Percentiles rank a stretch among this genome's conserved stretches.
These are phyloP conservation scores for Naganishia albida DNA, from an alignment of 1,284 basidiomycete species.

Conservation along the genomic window DNA sequence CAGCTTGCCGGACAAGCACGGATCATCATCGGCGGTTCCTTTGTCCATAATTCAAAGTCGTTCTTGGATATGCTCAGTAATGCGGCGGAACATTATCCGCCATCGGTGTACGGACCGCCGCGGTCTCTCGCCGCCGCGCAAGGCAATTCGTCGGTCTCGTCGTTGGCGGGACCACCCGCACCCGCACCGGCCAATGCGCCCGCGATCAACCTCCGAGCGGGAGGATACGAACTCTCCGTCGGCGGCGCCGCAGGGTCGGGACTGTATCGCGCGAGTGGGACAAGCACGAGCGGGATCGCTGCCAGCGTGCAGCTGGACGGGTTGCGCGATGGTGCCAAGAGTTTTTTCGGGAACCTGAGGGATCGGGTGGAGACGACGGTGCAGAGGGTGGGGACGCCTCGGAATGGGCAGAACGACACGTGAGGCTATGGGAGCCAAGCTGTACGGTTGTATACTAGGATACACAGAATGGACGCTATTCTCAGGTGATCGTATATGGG, in stretches of 20 bases:
- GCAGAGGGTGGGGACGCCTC: conserved; percentile 57
- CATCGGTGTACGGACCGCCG: conserved; percentile 48
- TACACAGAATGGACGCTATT: not conserved
- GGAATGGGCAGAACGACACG: conserved; percentile 1
- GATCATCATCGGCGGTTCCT: conserved; percentile 85
- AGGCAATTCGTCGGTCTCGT: conserved; percentile 62
- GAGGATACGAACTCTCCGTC: conserved; percentile 84
- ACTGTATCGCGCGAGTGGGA: conserved; percentile 72
- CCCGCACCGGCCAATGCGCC: conserved; percentile 49
- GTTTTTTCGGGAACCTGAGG: conserved; percentile 80
- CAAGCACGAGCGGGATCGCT: conserved; percentile 63
- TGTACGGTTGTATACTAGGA: not conserved
- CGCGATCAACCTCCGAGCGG: conserved; percentile 76
- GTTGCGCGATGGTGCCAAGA: conserved; percentile 67
- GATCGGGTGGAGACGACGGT: conserved; percentile 89
- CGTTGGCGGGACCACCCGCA: conserved; percentile 61
- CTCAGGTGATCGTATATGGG: conserved; percentile 14
- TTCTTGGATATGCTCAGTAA: conserved; percentile 54
- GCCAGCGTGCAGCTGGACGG: conserved; percentile 70
- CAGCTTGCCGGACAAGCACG: conserved; percentile 65
- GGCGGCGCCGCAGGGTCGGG: conserved; percentile 80
- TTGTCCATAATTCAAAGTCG: conserved; percentile 88
- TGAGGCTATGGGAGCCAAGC: not conserved
- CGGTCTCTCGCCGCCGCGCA: conserved; percentile 20
- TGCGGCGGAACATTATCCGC: conserved; percentile 50